phyloP scores from a whole-genome alignment of 371 early-diverging fungal genomes.

The Mucor piriformis region DNA sequence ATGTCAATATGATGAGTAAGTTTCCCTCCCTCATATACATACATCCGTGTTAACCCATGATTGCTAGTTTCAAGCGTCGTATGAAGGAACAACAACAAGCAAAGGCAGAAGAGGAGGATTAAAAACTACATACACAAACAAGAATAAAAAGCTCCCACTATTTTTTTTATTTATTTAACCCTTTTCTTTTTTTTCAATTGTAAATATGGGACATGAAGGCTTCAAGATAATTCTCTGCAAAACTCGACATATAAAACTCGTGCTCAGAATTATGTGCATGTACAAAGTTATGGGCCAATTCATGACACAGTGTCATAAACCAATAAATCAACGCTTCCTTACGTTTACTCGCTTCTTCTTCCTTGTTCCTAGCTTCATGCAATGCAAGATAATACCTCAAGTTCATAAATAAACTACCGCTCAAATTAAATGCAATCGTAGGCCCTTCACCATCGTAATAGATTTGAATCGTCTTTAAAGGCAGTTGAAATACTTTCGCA shows the following conservation, averaged over 20 bases:
- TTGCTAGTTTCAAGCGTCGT: constrained; percentile 38
- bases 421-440: constrained; percentile 84
- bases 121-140: constrained; percentile 8
- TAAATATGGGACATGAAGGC: constrained; percentile 35
- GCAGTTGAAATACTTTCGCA: constrained; percentile 68
- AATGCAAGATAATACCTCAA: constrained; percentile 74
- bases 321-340: constrained; percentile 74
- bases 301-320: constrained; percentile 91
- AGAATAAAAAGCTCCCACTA: not conserved
- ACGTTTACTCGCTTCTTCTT: constrained; percentile 29
- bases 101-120: constrained; percentile 27
- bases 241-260: constrained; percentile 76
- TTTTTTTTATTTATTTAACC: not conserved
- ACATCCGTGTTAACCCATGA: too few relatives aligned
- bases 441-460: constrained; percentile 73
- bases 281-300: constrained; percentile 88
- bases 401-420: constrained; percentile 84
- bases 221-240: constrained; percentile 77
- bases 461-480: constrained; percentile 64
- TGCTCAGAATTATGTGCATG: constrained; percentile 55
- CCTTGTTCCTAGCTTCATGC: constrained; percentile 44
- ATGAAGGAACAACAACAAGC: constrained; percentile 37
- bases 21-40: too few relatives aligned
- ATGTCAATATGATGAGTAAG: constrained; percentile 96
- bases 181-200: not conserved